Conservation (phyloP, 305 asterid species). For the Fraxinus angustifolia region DNA sequence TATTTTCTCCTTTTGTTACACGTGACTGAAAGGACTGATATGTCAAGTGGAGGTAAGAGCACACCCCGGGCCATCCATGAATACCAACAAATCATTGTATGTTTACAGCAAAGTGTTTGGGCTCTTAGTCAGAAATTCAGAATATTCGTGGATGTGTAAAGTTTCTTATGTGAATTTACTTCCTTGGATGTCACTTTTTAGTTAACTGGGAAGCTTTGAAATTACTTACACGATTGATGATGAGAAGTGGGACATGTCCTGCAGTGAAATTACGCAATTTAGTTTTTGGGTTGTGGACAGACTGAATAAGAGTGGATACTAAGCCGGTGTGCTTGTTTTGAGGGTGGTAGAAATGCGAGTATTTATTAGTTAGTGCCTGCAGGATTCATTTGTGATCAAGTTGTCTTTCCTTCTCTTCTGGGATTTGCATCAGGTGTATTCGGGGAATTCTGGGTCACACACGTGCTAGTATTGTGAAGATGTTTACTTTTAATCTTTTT, state of each 20-base stretch:
- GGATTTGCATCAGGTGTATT: background rate
- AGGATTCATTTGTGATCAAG: background rate
- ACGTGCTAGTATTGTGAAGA: background rate
- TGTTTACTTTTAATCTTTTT: background rate
- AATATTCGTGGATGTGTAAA: background rate
- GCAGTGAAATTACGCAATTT: background rate
- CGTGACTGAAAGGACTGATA: background rate
- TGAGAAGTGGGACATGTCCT: background rate
- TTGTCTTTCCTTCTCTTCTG: background rate
- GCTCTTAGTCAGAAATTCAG: background rate
- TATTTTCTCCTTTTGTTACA: background rate
- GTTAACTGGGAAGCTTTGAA: background rate
- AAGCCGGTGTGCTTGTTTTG: background rate
- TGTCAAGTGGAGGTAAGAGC: background rate
- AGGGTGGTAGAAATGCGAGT: background rate
- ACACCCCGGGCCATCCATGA: background rate
- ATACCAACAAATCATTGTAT: background rate
- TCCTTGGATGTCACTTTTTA: background rate
- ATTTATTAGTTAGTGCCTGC: background rate
- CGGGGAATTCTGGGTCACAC: background rate
- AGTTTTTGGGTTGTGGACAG: background rate
- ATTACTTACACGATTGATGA: background rate
- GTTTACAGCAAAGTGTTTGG: background rate
- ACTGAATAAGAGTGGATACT: background rate
- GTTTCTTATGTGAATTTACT: background rate